A percentile compares a stretch with the other conserved stretches of the same genome.
These are phyloP conservation scores for Cercophora samala DNA, from an alignment of 495 filamentous ascomycete species.

Conservation along the genomic window DNA sequence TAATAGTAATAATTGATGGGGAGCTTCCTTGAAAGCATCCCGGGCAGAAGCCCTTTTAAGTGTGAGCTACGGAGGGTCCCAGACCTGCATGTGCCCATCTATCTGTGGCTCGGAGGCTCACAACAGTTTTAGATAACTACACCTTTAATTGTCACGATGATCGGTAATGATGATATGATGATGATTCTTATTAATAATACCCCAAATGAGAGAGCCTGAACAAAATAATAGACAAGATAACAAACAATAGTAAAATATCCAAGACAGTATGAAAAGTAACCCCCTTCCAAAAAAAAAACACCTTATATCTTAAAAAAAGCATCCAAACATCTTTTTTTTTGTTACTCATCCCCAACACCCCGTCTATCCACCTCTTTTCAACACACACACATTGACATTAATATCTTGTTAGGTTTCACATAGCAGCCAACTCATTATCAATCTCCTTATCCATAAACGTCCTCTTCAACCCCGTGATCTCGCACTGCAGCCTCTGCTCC, in stretches of 20 bases:
- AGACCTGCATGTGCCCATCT: too few relatives aligned
- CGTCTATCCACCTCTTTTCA: neutral
- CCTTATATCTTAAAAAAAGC: neutral
- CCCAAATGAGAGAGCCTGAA: neutral
- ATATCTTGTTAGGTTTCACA: slow-evolving; percentile 50
- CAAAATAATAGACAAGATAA: neutral
- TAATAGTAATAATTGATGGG: too few relatives aligned
- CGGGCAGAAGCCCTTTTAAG: too few relatives aligned
- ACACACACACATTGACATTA: neutral
- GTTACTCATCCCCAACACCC: neutral
- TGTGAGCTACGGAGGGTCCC: too few relatives aligned
- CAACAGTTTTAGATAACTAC: too few relatives aligned
- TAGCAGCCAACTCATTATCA: slow-evolving; percentile 88
- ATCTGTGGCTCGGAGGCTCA: too few relatives aligned
- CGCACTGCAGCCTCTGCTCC: slow-evolving; percentile 86
- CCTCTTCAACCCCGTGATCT: slow-evolving; percentile 75
- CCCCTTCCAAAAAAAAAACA: neutral
- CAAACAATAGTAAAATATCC: neutral
- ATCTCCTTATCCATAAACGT: slow-evolving; percentile 87
- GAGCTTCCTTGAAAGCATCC: too few relatives aligned
- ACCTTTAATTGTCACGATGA: neutral
- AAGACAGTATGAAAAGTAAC: neutral
- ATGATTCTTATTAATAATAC: slow-evolving; percentile 5
- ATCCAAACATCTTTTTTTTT: neutral
- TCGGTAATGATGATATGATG: neutral